Base-by-base conservation (phyloP, 257 asterid species). In the Fraxinus anomala region DNA sequence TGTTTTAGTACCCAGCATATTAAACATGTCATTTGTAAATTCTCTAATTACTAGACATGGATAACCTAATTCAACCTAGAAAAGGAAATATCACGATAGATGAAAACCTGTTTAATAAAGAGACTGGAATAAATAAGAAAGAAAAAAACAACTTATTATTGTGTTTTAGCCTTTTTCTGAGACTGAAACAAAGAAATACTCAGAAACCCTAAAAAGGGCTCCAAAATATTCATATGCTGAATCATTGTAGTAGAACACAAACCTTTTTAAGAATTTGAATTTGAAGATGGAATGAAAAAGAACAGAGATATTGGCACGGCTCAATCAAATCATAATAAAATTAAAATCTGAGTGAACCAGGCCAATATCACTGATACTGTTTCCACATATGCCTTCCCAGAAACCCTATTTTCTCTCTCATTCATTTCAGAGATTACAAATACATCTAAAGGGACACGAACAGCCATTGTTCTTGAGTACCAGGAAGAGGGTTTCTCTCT, bases 301-400 rank as follows among this genome's bases (percentile, higher is more conserved):
- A 83, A 82, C 81, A 76, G 36, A 59, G 87, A 87, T 84, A 87
- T 87, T 87, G 90, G 84, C 89, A 79, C 89, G 89, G 90, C 90
- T 87, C 90, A 87, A 85, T 87, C 89, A 85, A 80, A 75, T 54
- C 26, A 54, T 54, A 5, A 54, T 16, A 19, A 54, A 54, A 54
- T 54, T 19, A 3, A 54, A 54, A 54, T 54, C 63, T 54, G 63
- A 54, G 2, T 54, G 63, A 54, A 54, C 63, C 63, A 4, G 63
- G 63, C 63, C 63, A 54, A 54, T 54, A 54, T 54, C 63, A 54
- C 24, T 54, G 63, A 19, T 54, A 19, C 63, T 54, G 24, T 54
- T 54, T 54, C 63, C 8, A 54, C 19, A 19, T 54, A 19, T 54
- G 5, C 14, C 47, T 54, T 6, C 63, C 24, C 24, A 13, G 23